Evolutionary conservation across 2,329 filamentous ascomycete genomes (phyloP).

Genomic region (Fusarium irregulare): DNA sequence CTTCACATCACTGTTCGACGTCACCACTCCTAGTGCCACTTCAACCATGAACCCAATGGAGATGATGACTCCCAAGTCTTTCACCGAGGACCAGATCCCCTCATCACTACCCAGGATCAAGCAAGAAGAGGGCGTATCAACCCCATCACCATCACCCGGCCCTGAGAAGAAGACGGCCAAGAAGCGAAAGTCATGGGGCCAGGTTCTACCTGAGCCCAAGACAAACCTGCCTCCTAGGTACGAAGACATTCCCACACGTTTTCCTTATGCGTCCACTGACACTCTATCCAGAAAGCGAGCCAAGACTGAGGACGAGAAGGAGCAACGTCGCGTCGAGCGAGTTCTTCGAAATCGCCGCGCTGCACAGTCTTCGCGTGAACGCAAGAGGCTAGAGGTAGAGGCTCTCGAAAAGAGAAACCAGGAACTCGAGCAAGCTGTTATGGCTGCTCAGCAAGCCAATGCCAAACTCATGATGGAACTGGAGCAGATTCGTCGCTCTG

Average conservation of each 20-base stretch:
- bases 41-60: slow-evolving; percentile 59
- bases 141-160: slow-evolving; percentile 42
- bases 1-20: slow-evolving; percentile 62
- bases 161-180: slow-evolving; percentile 79
- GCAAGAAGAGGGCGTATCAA: slow-evolving; percentile 34
- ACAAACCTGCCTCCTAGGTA: slow-evolving; percentile 93
- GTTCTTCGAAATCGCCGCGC: slow-evolving; percentile 96
- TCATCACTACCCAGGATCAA: slow-evolving; percentile 22
- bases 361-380: slow-evolving; percentile 94
- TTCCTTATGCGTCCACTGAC: slow-evolving; percentile 39
- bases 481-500: slow-evolving; percentile 60
- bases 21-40: slow-evolving; percentile 47
- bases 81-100: slow-evolving; percentile 46
- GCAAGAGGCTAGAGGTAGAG: slow-evolving; percentile 89
- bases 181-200: slow-evolving; percentile 99
- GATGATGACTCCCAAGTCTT: slow-evolving; percentile 62
- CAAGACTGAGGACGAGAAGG: slow-evolving; percentile 99
- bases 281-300: slow-evolving; percentile 79
- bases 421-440: slow-evolving; percentile 73
- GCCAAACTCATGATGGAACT: slow-evolving; percentile 62
- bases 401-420: slow-evolving; percentile 81
- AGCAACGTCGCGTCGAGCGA: slow-evolving; percentile 95
- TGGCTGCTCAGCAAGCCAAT: slow-evolving; percentile 68
- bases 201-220: slow-evolving; percentile 95
- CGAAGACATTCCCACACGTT: slow-evolving; percentile 37